These are phyloP conservation scores for Capsella rubella DNA, from an alignment of 441 rosid genomes.

Conservation along the genomic window DNA sequence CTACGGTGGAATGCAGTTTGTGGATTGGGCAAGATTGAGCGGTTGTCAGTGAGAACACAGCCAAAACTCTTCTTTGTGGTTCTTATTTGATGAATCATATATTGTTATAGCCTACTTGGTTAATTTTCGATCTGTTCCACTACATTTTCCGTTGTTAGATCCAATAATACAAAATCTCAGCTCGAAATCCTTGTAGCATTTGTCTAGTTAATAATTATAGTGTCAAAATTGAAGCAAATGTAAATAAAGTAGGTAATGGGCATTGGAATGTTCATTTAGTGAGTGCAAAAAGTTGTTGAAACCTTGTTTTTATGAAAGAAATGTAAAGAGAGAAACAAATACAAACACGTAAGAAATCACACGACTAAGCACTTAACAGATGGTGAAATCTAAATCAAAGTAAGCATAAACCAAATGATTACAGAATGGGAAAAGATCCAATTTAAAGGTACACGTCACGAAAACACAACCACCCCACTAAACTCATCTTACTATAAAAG, in stretches of 20 bases:
- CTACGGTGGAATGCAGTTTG: constrained; percentile 96
- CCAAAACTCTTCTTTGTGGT: neutral
- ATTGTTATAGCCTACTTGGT: constrained; percentile 24
- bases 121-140: constrained; percentile 7
- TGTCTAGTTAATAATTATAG: neutral
- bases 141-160: constrained; percentile 13
- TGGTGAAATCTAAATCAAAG: constrained; percentile 44
- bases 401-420: constrained; percentile 37
- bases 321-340: neutral
- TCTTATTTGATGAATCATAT: constrained; percentile 19
- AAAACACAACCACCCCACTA: constrained; percentile 46
- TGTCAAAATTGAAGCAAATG: neutral
- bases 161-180: constrained; percentile 2
- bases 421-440: constrained; percentile 6
- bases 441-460: constrained; percentile 29
- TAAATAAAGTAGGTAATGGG: neutral
- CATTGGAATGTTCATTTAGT: neutral
- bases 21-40: constrained; percentile 96
- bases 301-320: neutral
- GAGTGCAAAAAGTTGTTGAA: neutral
- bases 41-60: constrained; percentile 70
- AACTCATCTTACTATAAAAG: constrained; percentile 29
- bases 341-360: constrained; percentile 22
- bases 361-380: constrained; percentile 31
- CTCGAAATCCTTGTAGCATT: neutral